Conservation (phyloP, 163 green algal genomes). For the Volvox carteri region DNA sequence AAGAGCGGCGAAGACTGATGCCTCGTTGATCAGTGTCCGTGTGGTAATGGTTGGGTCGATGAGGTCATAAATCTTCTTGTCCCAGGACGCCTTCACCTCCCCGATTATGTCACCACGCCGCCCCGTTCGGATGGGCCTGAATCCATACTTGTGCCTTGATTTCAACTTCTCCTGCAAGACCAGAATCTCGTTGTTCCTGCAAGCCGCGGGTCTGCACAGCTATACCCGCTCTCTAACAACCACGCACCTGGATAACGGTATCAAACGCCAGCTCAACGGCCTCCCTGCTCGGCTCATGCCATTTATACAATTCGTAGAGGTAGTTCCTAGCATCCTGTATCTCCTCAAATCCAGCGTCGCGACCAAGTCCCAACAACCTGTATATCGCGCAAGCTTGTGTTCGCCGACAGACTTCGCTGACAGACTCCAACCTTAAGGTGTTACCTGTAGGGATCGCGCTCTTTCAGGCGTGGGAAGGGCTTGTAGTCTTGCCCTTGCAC, state of each 20-base stretch:
- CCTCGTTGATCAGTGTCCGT: constrained; percentile 89
- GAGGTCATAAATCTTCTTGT: constrained; percentile 59
- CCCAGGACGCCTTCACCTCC: constrained; percentile 16
- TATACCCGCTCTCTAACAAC: neutral
- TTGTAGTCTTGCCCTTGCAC: constrained; percentile 58
- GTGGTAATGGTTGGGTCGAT: constrained; percentile 84
- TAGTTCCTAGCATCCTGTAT: constrained; percentile 86
- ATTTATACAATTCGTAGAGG: constrained; percentile 83
- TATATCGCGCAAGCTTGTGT: neutral
- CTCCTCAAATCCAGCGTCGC: constrained; percentile 85
- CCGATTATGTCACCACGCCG: constrained; percentile 62
- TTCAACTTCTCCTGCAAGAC: constrained; percentile 78
- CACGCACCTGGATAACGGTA: constrained; percentile 72
- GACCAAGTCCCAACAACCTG: constrained; percentile 81
- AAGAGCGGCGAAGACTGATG: constrained; percentile 79
- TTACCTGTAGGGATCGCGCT: constrained; percentile 86
- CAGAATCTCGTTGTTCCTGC: neutral
- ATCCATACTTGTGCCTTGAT: constrained; percentile 79
- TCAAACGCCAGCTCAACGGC: constrained; percentile 91
- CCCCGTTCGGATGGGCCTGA: constrained; percentile 77
- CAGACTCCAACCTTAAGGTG: too few relatives aligned
- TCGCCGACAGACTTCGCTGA: too few relatives aligned
- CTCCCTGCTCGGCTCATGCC: constrained; percentile 85
- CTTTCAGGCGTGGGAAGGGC: constrained; percentile 79
- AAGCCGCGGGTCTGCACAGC: neutral